These are phyloP conservation scores for Colletotrichum scovillei DNA, from an alignment of 2,329 filamentous ascomycete species.

Conservation along the genomic window DNA sequence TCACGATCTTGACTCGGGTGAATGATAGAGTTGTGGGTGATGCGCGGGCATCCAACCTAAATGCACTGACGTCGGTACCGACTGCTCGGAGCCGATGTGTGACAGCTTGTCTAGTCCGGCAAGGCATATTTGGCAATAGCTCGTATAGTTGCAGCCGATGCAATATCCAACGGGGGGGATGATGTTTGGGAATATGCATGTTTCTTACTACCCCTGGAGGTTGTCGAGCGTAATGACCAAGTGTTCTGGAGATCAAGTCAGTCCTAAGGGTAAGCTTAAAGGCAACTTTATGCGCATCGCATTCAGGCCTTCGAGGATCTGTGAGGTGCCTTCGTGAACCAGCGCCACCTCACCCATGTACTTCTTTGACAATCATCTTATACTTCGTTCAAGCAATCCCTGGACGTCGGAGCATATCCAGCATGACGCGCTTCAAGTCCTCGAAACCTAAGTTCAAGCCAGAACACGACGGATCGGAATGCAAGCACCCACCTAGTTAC, in stretches of 20 bases:
- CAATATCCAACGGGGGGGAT: background rate
- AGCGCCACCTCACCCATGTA: background rate
- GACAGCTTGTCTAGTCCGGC: background rate
- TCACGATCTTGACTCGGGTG: background rate
- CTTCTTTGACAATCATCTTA: background rate
- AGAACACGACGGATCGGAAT: background rate
- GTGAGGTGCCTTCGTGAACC: background rate
- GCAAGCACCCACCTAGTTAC: background rate
- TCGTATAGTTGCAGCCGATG: background rate
- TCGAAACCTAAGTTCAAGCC: background rate
- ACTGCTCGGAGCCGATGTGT: background rate
- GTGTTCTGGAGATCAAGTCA: background rate
- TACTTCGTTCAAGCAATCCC: background rate
- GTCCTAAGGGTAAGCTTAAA: background rate
- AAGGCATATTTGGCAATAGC: conserved; percentile 1
- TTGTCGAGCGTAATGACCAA: background rate
- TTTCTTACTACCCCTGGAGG: background rate
- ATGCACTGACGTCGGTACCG: background rate
- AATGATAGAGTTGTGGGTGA: background rate
- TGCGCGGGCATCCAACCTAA: background rate
- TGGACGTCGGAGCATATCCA: background rate
- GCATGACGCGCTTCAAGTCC: conserved; percentile 8
- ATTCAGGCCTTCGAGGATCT: background rate
- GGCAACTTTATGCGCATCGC: background rate
- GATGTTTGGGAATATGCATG: conserved; percentile 20